Evolutionary conservation across 2,329 filamentous ascomycete species (phyloP).

Genomic region (Epichloe bromicola): DNA sequence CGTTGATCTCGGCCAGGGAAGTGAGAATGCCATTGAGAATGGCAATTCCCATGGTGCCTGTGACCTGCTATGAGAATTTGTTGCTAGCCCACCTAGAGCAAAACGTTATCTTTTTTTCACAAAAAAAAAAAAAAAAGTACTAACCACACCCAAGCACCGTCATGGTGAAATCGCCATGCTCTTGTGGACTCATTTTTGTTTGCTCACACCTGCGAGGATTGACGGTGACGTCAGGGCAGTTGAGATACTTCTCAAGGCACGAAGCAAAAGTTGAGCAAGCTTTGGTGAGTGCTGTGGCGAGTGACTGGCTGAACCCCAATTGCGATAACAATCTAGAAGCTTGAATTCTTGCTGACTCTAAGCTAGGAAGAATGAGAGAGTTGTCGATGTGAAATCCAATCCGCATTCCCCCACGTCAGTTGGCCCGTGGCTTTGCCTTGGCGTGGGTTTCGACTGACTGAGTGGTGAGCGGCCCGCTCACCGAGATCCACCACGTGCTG

Average conservation of each 20-base stretch:
- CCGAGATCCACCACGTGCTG: background rate
- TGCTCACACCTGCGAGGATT: background rate
- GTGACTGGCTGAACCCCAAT: background rate
- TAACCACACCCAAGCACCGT: constrained; percentile 72
- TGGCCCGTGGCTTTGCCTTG: background rate
- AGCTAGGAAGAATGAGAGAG: background rate
- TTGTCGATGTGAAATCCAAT: background rate
- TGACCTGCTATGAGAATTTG: background rate
- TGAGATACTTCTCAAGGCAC: background rate
- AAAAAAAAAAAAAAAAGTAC: no score
- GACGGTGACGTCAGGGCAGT: background rate
- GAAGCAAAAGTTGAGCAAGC: background rate
- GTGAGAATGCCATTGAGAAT: constrained; percentile 70
- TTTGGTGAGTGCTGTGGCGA: background rate
- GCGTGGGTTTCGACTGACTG: background rate
- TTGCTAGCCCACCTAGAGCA: background rate
- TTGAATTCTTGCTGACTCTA: background rate
- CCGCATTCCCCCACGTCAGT: no score
- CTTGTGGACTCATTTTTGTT: constrained; percentile 12
- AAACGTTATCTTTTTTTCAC: no score
- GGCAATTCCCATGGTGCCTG: constrained; percentile 75
- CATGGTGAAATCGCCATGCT: constrained; percentile 50
- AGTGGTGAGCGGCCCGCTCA: background rate
- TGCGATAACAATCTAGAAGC: background rate
- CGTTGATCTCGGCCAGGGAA: constrained; percentile 45